Conservation (phyloP, 257 asterid species). For the Jasminum sambac region DNA sequence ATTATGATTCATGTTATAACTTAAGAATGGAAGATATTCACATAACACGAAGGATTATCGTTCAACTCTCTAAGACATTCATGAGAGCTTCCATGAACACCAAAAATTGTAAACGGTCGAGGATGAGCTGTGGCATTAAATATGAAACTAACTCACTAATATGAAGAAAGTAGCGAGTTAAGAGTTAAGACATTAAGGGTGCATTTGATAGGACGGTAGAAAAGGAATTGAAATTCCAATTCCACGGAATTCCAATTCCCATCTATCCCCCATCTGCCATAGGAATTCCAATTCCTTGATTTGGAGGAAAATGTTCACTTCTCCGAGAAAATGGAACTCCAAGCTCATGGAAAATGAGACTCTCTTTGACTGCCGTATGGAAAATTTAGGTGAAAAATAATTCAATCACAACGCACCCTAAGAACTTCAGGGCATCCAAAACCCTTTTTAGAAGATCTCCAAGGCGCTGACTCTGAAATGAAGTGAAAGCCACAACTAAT, state of each 20-base stretch:
- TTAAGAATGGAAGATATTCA: conserved; percentile 19
- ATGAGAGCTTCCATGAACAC: not conserved
- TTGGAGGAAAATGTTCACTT: too few species aligned
- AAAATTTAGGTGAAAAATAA: too few species aligned
- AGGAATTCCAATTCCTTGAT: too few species aligned
- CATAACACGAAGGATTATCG: conserved; percentile 12
- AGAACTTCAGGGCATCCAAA: not conserved
- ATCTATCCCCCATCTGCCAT: too few species aligned
- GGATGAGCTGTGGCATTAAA: conserved; percentile 7
- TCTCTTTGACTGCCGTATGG: too few species aligned
- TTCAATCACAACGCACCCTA: too few species aligned
- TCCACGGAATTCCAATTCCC: too few species aligned
- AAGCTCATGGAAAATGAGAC: too few species aligned
- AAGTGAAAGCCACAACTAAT: not conserved
- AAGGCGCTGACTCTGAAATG: not conserved
- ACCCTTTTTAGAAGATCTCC: not conserved
- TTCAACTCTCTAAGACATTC: conserved; percentile 11
- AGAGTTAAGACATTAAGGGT: not conserved
- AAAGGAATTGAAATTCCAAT: too few species aligned
- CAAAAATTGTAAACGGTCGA: not conserved
- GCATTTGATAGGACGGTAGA: too few species aligned
- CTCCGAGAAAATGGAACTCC: too few species aligned
- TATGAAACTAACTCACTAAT: not conserved
- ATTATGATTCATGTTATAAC: conserved; percentile 32
- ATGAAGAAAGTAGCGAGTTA: conserved; percentile 5